These are phyloP conservation scores for Cotoneaster glaucophyllus DNA, from an alignment of 306 rosid species.

Conservation along the genomic window DNA sequence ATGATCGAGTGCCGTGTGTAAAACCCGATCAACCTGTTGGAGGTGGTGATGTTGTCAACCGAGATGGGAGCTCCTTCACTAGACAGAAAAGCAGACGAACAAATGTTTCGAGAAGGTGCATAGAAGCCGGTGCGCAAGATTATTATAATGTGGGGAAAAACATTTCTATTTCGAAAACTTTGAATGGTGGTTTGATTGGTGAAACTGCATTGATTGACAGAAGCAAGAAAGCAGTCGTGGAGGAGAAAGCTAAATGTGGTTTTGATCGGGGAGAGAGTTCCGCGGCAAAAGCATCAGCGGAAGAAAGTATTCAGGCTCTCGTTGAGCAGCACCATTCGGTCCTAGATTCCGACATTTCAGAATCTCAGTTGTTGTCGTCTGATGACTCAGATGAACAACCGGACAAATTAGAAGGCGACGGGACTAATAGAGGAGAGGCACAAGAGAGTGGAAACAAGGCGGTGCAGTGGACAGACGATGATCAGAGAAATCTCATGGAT, in stretches of 20 bases:
- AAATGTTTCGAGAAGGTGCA: constrained; percentile 28
- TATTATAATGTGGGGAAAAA: constrained; percentile 22
- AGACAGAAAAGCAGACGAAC: constrained; percentile 46
- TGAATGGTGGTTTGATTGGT: constrained; percentile 10
- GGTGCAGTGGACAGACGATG: constrained; percentile 82
- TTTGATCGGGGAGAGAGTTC: constrained; percentile 27
- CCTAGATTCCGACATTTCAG: constrained; percentile 32
- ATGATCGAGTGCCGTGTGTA: neutral
- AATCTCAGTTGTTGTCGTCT: constrained; percentile 13
- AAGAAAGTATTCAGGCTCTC: constrained; percentile 2
- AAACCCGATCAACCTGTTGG: neutral
- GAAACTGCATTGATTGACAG: constrained; percentile 1
- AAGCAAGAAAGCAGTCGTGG: neutral
- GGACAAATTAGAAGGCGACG: constrained; percentile 22
- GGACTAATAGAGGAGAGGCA: constrained; percentile 32
- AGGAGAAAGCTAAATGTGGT: neutral
- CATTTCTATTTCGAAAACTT: constrained; percentile 4
- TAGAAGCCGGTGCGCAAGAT: constrained; percentile 22
- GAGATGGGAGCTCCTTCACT: constrained; percentile 22
- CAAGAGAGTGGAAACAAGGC: constrained; percentile 43
- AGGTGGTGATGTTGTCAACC: constrained; percentile 4
- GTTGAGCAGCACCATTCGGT: neutral
- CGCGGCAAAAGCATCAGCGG: constrained; percentile 5
- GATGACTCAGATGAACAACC: constrained; percentile 6
- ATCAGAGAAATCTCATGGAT: constrained; percentile 64